Evolutionary conservation across 345 rosid species (phyloP).

Genomic region (Kandelia obovata): DNA sequence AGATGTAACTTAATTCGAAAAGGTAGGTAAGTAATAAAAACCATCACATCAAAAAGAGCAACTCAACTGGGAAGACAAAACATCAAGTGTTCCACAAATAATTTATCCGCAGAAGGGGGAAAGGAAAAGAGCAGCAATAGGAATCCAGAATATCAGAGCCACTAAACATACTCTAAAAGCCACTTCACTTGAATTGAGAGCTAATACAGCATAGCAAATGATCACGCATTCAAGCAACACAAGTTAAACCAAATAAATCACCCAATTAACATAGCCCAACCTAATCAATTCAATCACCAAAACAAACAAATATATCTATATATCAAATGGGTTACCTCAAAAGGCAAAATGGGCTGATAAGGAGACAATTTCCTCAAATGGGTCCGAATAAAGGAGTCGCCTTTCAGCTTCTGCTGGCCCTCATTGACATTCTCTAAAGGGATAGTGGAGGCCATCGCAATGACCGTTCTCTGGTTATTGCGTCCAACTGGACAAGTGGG

Average conservation of each 20-base stretch:
- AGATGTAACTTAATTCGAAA: too few relatives aligned
- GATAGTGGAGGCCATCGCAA: constrained; percentile 44
- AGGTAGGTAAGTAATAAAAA: too few relatives aligned
- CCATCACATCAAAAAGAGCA: too few relatives aligned
- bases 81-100: background rate
- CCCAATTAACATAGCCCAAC: background rate
- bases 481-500: constrained; percentile 28
- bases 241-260: background rate
- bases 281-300: background rate
- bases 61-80: too few relatives aligned
- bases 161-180: too few relatives aligned
- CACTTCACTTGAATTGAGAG: background rate
- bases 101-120: background rate
- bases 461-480: constrained; percentile 26
- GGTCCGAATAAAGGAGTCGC: constrained; percentile 76
- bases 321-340: constrained; percentile 52
- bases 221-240: too few relatives aligned
- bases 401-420: constrained; percentile 38
- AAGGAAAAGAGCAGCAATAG: too few relatives aligned
- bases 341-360: constrained; percentile 88
- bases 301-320: background rate
- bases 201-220: too few relatives aligned
- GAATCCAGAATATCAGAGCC: too few relatives aligned
- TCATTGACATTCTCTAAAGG: constrained; percentile 43
- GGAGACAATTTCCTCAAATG: constrained; percentile 77